phyloP scores from a whole-genome alignment of 805 yeast genomes.

The Wickerhamiella dianesei region DNA sequence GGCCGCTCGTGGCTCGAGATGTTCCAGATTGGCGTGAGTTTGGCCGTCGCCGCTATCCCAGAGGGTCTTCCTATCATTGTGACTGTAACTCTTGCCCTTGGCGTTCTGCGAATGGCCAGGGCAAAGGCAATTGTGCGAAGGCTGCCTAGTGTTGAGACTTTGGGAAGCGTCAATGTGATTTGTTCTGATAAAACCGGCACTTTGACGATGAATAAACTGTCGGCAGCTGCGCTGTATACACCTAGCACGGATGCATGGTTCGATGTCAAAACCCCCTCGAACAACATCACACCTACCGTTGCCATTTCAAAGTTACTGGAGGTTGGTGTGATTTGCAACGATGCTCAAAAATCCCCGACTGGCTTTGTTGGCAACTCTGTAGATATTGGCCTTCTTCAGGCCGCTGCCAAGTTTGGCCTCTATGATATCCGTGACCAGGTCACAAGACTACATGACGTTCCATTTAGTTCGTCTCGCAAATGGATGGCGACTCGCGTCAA shows the following conservation, averaged over 20 bases:
- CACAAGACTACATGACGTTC: conserved; percentile 52
- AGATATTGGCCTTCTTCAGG: conserved; percentile 79
- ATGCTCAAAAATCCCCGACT: conserved; percentile 28
- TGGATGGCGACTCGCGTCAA: conserved; percentile 71
- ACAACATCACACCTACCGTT: conserved; percentile 8
- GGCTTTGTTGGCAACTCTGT: conserved; percentile 82
- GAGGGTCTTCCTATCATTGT: conserved; percentile 98
- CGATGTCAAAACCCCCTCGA: conserved; percentile 9
- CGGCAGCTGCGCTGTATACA: conserved; percentile 17
- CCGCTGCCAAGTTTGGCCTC: conserved; percentile 52
- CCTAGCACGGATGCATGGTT: conserved; percentile 13
- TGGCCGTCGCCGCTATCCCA: conserved; percentile 98
- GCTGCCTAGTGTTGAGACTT: conserved; percentile 72
- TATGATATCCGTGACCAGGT: conserved; percentile 50
- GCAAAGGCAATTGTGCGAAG: conserved; percentile 89
- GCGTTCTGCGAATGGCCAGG: conserved; percentile 91
- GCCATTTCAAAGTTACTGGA: conserved; percentile 17
- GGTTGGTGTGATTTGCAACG: conserved; percentile 27
- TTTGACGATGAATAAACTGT: conserved; percentile 37
- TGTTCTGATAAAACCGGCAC: conserved; percentile 39
- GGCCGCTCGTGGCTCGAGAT: conserved; percentile 94
- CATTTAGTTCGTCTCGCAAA: conserved; percentile 74
- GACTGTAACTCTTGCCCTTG: conserved; percentile 90
- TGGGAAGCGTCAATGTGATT: conserved; percentile 44
- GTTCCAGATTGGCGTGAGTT: conserved; percentile 93